phyloP scores from a whole-genome alignment of 2,329 filamentous ascomycete species.

The Talaromyces rugulosus region DNA sequence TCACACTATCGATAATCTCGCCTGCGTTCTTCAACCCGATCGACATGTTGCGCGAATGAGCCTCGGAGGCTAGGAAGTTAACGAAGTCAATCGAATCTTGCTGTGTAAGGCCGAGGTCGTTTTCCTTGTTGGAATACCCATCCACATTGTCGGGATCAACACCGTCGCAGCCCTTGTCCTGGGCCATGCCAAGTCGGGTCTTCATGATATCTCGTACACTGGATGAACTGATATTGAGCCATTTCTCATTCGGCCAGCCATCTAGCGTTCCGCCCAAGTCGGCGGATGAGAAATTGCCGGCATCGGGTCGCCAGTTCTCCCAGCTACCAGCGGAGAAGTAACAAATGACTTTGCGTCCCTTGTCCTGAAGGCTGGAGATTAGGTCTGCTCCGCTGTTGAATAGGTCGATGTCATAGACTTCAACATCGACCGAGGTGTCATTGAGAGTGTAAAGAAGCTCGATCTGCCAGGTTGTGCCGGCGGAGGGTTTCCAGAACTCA shows the following conservation, averaged over 20 bases:
- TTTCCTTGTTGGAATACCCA: conserved; percentile 59
- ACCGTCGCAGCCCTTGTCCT: conserved; percentile 61
- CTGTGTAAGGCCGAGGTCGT: conserved; percentile 57
- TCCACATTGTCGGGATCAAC: conserved; percentile 71
- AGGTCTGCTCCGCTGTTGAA: conserved; percentile 49
- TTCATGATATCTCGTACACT: conserved; percentile 64
- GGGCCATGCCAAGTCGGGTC: conserved; percentile 55
- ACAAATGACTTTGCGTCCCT: conserved; percentile 63
- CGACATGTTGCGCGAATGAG: conserved; percentile 53
- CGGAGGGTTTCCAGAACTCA: conserved; percentile 49
- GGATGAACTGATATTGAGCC: conserved; percentile 57
- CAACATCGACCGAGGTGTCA: conserved; percentile 48
- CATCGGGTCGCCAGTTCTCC: conserved; percentile 61
- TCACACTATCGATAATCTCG: conserved; percentile 51
- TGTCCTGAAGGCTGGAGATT: conserved; percentile 46
- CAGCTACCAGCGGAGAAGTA: conserved; percentile 71
- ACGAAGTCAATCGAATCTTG: conserved; percentile 53
- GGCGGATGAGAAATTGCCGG: conserved; percentile 46
- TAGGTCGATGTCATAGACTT: conserved; percentile 59
- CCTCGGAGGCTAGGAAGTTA: conserved; percentile 55
- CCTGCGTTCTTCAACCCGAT: conserved; percentile 67
- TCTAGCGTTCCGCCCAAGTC: conserved; percentile 58
- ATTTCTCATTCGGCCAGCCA: conserved; percentile 64
- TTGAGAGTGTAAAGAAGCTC: conserved; percentile 44
- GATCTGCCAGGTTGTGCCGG: conserved; percentile 59